A percentile compares a stretch with the other conserved stretches of the same genome.
phyloP scores from a whole-genome alignment of 768 basidiomycete genomes.

The Dentipellis sp. region DNA sequence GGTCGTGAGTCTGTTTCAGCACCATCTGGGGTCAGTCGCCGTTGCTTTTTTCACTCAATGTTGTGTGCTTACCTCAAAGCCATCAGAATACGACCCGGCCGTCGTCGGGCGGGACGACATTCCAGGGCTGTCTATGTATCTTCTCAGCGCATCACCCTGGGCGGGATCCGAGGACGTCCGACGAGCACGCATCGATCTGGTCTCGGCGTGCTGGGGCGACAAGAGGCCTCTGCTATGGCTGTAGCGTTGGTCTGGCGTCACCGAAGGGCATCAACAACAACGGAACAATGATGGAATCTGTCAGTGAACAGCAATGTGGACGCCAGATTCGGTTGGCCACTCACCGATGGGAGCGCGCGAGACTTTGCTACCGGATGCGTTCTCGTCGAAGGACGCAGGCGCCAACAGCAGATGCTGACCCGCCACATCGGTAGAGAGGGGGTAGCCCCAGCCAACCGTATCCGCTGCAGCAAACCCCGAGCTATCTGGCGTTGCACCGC shows the following conservation, averaged over 20 bases:
- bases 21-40: no score
- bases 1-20: background rate
- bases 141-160: slow-evolving; percentile 4
- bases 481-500: slow-evolving; percentile 5
- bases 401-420: slow-evolving; percentile 7
- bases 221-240: background rate
- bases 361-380: no score
- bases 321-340: no score
- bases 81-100: slow-evolving; percentile 8
- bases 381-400: slow-evolving; percentile 7
- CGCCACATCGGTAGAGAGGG: slow-evolving; percentile 10
- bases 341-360: no score
- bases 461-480: background rate
- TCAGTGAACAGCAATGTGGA: no score
- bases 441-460: slow-evolving; percentile 9
- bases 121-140: slow-evolving; percentile 11
- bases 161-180: background rate
- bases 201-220: background rate
- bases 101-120: slow-evolving; percentile 13
- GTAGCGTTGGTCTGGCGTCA: no score
- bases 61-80: slow-evolving; percentile 11
- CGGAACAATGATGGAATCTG: no score
- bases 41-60: background rate
- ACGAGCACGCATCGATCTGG: background rate
- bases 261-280: no score